Percentiles rank a stretch among this genome's conserved stretches.
phyloP scores from a whole-genome alignment of 208 protist genomes.

The Lotmaria passim region DNA sequence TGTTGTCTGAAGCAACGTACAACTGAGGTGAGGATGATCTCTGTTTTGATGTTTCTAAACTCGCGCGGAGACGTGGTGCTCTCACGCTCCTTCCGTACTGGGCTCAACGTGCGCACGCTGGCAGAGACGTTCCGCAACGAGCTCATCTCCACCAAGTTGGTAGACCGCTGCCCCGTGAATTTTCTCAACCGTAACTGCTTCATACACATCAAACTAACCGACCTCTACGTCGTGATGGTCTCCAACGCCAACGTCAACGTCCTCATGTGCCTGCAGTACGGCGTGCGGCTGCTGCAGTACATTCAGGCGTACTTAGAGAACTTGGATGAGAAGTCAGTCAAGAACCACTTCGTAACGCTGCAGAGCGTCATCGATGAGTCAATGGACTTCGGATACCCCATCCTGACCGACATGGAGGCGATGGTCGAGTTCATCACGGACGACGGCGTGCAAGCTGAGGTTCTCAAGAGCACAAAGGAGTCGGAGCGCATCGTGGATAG shows the following conservation, averaged over 20 bases:
- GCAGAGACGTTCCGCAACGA: slow-evolving; percentile 90
- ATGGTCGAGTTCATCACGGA: slow-evolving; percentile 93
- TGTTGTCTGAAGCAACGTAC: not conserved
- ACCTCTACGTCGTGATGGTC: slow-evolving; percentile 95
- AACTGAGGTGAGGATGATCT: slow-evolving; percentile 61
- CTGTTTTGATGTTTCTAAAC: slow-evolving; percentile 89
- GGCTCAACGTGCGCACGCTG: slow-evolving; percentile 73
- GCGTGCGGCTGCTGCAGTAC: slow-evolving; percentile 84
- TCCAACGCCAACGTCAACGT: slow-evolving; percentile 94
- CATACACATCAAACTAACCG: slow-evolving; percentile 89
- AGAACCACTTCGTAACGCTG: slow-evolving; percentile 96
- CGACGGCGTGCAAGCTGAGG: slow-evolving; percentile 59
- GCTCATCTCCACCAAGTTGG: slow-evolving; percentile 70
- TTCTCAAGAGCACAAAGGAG: slow-evolving; percentile 48
- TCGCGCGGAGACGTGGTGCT: slow-evolving; percentile 87
- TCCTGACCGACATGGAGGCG: slow-evolving; percentile 88
- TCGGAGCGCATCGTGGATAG: slow-evolving; percentile 77
- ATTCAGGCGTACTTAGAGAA: slow-evolving; percentile 93
- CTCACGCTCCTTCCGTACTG: slow-evolving; percentile 84
- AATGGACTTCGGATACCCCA: slow-evolving; percentile 98
- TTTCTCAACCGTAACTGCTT: slow-evolving; percentile 88
- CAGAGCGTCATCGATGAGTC: slow-evolving; percentile 98
- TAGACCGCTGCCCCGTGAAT: slow-evolving; percentile 90
- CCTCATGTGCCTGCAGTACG: slow-evolving; percentile 80
- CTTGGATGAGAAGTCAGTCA: slow-evolving; percentile 93